Evolutionary conservation across 805 yeast species (phyloP), one percentile per base, ranked within the genome.

Genomic region (Pichia cephalocereana): DNA sequence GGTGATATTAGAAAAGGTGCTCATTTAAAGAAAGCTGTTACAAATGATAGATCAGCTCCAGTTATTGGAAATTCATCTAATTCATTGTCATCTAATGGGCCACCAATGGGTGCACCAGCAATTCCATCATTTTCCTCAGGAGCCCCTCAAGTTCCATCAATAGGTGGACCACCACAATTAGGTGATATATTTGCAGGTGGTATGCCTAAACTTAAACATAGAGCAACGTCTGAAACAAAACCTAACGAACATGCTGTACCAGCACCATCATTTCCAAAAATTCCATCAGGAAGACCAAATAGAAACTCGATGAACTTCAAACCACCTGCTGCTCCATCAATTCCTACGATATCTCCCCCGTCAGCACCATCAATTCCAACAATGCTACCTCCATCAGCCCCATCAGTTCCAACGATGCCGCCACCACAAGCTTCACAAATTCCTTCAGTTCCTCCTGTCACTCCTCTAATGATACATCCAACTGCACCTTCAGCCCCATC

Each of bases 1-100:
- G 87, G 93, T 31, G 95, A 86, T 62, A 91, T 91, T 54, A 77
- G 88, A 58, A 84, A 85, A 52, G 91, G 90, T 23, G 67, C 61
- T 45, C 64, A 57, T 42, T 69, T 83, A 48, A 82, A 80, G 58
- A 80, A 83, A 53, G 79, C 86, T 1, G 68, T 64, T 52, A 76
- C 97, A 52, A 68, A 76, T 66, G 82, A 78, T 70, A 67, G 96
- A 67, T 77, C 85, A 49, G 77, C 75, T 0, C 87, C 90, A 3
- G 44, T 53, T 52, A 63, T 78, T 32, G 72, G 73, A 27, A 72
- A 77, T 8, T 37, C 39, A 9, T 17, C 23, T 43, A 53, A 64
- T 34, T 47, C 58, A 38, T 9, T 52, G 46, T 49, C 62, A 3
- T 30, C 57, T 1, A 26, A 31, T 12, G 15, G 27, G 15, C 48